These are phyloP conservation scores for Sophora flavescens DNA, from an alignment of 306 rosid species.

Conservation along the genomic window DNA sequence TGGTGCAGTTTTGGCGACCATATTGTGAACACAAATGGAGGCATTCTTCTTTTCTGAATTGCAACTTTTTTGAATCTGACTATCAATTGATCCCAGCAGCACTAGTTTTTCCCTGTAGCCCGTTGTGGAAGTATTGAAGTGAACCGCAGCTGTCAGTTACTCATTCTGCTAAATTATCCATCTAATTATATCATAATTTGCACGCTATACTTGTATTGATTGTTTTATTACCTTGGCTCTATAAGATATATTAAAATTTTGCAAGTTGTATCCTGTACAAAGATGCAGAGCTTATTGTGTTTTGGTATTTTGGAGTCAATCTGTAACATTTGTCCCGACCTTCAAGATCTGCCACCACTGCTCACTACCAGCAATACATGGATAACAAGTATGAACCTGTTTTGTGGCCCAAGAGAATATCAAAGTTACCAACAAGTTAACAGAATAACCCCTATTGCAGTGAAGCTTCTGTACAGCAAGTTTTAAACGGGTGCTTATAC, in stretches of 20 bases:
- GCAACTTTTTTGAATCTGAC: not conserved
- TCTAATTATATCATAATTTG: conserved; percentile 11
- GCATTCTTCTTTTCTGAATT: not conserved
- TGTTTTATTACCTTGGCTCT: not conserved
- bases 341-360: conserved; percentile 19
- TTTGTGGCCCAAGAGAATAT: conserved; percentile 16
- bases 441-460: not conserved
- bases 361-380: not conserved
- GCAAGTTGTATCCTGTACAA: not conserved
- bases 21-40: conserved; percentile 17
- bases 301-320: conserved; percentile 9
- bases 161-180: conserved; percentile 24
- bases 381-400: not conserved
- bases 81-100: not conserved
- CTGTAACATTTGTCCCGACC: not conserved
- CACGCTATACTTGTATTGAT: not conserved
- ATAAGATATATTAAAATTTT: not conserved
- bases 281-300: conserved; percentile 12
- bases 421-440: conserved; percentile 2
- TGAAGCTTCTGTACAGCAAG: conserved; percentile 11
- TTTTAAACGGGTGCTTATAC: conserved; percentile 5
- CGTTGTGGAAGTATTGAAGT: not conserved
- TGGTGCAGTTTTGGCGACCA: conserved; percentile 27
- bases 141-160: not conserved
- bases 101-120: not conserved